Base-by-base conservation (phyloP, 2,329 filamentous ascomycete species). In the Colletotrichum spaethianum region DNA sequence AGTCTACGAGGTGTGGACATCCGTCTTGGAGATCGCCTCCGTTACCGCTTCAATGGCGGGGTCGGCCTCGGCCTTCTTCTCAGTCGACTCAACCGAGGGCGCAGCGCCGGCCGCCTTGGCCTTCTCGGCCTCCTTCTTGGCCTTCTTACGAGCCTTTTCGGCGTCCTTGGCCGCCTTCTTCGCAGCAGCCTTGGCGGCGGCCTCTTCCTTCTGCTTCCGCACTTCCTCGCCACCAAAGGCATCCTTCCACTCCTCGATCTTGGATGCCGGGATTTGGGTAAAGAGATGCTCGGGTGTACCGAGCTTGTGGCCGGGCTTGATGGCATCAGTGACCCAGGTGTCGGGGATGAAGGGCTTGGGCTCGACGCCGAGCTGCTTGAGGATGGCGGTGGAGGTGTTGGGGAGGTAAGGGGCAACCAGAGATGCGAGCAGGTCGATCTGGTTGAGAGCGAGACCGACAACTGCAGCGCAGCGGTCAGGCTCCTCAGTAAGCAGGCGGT, bases 331-430 rank as follows among this genome's bases (percentile, higher is more conserved):
- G 23, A 80, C 79, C 92, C 93, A 96, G 55, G 85, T 86, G 74
- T 92, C 89, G 1, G 93, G 92, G 73, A 95, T 94, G 44, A 59
- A 80, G 74, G 72, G 76, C 73, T 87, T 82, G 78, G 89, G 83
- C 71, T 81, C 74, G 65, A 89, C 80, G 57, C 92, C 90, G 36
- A 98, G 89, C 84, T 98, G 96, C 74, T 89, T 83, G 75, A 94
- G 89, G 76, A 98, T 98, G 40, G 90, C 90, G 72, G 88, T 88
- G 4, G 93, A 87, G 11, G 93, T 95, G n/a, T 88, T 88, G 50
- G 94, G 95, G 87, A 98, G 94, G 83, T 96, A 98, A 0, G 95
- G 95, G 63, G 91, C 90, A 68, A 95, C 89, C 53, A 98, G 84
- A 65, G 90, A 92, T 28, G 95, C 93, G 59, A 97, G 88, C 40